These are phyloP conservation scores for Stentor roeselii DNA, from an alignment of 73 alveolate genomes.

Conservation along the genomic window DNA sequence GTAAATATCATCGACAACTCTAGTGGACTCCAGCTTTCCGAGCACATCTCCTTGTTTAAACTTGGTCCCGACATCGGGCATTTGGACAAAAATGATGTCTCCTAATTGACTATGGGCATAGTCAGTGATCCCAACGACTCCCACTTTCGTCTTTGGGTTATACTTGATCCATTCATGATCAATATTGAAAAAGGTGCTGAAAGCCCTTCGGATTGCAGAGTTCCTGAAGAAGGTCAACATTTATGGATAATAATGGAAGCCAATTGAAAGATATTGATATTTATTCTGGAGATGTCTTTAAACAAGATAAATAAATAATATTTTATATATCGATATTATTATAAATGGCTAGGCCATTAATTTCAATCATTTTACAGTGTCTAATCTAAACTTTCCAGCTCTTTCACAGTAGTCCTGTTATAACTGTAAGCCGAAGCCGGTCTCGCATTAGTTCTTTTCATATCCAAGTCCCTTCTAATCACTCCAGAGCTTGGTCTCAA, in stretches of 20 bases:
- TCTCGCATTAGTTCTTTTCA: not conserved
- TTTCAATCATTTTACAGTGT: too few relatives aligned
- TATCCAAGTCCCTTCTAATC: not conserved
- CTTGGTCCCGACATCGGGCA: conserved; percentile 52
- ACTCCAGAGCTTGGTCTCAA: not conserved
- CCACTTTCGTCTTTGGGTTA: too few relatives aligned
- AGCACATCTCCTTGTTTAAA: conserved; percentile 53
- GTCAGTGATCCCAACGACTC: conserved; percentile 73
- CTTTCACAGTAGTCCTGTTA: not conserved
- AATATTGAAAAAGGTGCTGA: too few relatives aligned
- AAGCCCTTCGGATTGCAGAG: too few relatives aligned
- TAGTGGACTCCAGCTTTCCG: conserved; percentile 77
- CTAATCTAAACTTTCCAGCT: not conserved
- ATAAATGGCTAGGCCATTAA: too few relatives aligned
- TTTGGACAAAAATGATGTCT: conserved; percentile 71
- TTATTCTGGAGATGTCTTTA: too few relatives aligned
- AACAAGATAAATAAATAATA: too few relatives aligned
- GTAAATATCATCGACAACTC: conserved; percentile 74
- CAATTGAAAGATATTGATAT: too few relatives aligned
- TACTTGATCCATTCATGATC: too few relatives aligned
- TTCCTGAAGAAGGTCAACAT: too few relatives aligned
- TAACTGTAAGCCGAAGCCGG: not conserved
- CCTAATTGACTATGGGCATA: conserved; percentile 75
- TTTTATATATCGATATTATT: too few relatives aligned
- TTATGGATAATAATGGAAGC: too few relatives aligned